phyloP scores from a whole-genome alignment of 2,329 filamentous ascomycete genomes.

The Paracorniculantispora psalliotae region DNA sequence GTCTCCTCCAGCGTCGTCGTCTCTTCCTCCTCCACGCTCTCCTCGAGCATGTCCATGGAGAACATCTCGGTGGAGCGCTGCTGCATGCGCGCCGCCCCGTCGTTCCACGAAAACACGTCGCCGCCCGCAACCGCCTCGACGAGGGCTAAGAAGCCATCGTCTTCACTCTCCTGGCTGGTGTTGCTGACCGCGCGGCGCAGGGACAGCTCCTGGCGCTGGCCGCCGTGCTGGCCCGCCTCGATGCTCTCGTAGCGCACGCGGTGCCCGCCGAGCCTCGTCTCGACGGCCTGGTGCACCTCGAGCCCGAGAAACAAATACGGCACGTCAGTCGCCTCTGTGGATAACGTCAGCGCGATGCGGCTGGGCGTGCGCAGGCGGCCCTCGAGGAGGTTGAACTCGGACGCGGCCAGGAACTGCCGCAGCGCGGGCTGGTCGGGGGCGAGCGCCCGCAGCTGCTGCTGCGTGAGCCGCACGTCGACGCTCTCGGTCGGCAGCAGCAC shows the following conservation, averaged over 20 bases:
- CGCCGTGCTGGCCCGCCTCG: constrained; percentile 47
- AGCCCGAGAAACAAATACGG: constrained; percentile 44
- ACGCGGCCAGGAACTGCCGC: constrained; percentile 38
- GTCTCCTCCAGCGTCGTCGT: constrained; percentile 20
- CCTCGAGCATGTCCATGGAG: constrained; percentile 23
- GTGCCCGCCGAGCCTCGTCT: constrained; percentile 38
- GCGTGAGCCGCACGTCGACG: constrained; percentile 45
- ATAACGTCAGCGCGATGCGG: constrained; percentile 26
- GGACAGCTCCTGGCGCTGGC: constrained; percentile 46
- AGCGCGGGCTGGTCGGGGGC: constrained; percentile 33
- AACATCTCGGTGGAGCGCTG: constrained; percentile 23
- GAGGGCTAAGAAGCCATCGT: constrained; percentile 22
- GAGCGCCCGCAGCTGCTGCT: constrained; percentile 34
- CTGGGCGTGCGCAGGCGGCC: constrained; percentile 38
- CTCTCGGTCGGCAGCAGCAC: constrained; percentile 40
- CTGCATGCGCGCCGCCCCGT: constrained; percentile 25
- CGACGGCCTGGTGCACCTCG: constrained; percentile 45
- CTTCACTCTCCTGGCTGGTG: not conserved
- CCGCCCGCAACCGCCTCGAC: constrained; percentile 28
- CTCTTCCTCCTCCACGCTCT: not conserved
- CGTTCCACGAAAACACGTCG: constrained; percentile 30
- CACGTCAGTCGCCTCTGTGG: constrained; percentile 19
- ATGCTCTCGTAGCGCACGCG: constrained; percentile 47
- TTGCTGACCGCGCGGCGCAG: constrained; percentile 28
- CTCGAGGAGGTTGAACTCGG: constrained; percentile 40